These are phyloP conservation scores for Syzygium grande DNA, from an alignment of 345 rosid species.

Conservation along the genomic window DNA sequence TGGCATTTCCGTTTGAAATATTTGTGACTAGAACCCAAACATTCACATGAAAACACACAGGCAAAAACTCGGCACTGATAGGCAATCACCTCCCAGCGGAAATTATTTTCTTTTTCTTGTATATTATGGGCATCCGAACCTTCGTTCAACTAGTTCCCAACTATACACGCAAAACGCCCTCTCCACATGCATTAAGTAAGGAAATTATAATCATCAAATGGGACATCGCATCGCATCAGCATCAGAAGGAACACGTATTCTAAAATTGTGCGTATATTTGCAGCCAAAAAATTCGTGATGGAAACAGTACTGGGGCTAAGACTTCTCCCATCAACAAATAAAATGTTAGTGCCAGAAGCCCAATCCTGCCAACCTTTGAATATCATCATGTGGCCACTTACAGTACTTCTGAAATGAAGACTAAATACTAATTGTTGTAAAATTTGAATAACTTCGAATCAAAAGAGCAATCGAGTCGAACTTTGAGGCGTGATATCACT, in stretches of 20 bases:
- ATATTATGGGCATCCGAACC: background rate
- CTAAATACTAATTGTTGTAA: accelerated
- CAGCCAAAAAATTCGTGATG: background rate
- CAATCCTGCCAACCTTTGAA: background rate
- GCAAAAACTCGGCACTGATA: background rate
- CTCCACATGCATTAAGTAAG: background rate
- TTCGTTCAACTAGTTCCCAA: background rate
- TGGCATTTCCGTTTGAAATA: background rate
- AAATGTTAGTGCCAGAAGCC: background rate
- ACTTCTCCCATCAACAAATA: background rate
- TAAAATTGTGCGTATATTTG: background rate
- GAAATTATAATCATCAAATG: background rate
- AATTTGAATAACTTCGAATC: no score
- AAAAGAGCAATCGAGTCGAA: no score
- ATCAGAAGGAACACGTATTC: background rate
- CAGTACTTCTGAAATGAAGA: background rate
- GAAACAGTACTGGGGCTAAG: background rate
- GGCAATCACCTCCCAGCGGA: background rate
- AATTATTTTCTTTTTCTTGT: background rate
- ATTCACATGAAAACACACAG: background rate
- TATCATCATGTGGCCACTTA: background rate
- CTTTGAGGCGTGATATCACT: no score
- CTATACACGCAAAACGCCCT: background rate
- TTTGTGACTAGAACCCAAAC: background rate
- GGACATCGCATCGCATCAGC: background rate